These are phyloP conservation scores for Epichloe gansuensis DNA, from an alignment of 2,329 filamentous ascomycete species.

Conservation along the genomic window DNA sequence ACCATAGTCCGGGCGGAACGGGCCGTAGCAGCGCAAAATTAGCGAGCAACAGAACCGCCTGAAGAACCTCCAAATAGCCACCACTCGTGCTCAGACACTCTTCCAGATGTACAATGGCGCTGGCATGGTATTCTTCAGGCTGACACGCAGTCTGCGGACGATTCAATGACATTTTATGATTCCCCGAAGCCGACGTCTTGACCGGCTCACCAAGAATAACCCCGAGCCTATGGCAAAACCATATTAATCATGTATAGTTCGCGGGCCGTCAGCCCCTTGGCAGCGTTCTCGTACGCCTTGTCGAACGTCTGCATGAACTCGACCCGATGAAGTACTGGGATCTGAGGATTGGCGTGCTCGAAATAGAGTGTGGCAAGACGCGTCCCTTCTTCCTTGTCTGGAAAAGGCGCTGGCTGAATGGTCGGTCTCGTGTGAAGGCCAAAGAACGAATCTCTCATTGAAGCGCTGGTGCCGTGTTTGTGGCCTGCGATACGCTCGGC, in stretches of 20 bases:
- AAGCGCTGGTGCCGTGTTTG: slow-evolving; percentile 37
- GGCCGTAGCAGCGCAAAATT: slow-evolving; percentile 85
- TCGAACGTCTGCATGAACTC: slow-evolving; percentile 88
- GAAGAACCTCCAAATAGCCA: slow-evolving; percentile 84
- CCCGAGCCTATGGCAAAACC: slow-evolving; percentile 83
- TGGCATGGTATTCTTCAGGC: slow-evolving; percentile 92
- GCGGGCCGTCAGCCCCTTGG: slow-evolving; percentile 55
- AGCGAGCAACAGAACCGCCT: slow-evolving; percentile 82
- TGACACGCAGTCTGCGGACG: slow-evolving; percentile 41
- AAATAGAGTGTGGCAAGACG: slow-evolving; percentile 78
- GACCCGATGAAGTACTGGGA: slow-evolving; percentile 77
- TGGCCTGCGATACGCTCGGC: slow-evolving; percentile 15
- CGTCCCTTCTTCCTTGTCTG: slow-evolving; percentile 59
- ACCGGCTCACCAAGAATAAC: slow-evolving; percentile 67
- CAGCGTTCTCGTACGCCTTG: slow-evolving; percentile 59
- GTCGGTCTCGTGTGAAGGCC: slow-evolving; percentile 85
- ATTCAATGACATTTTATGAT: slow-evolving; percentile 19
- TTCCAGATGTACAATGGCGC: slow-evolving; percentile 84
- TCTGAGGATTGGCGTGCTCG: slow-evolving; percentile 91
- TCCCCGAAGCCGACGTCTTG: slow-evolving; percentile 31
- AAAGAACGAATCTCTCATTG: slow-evolving; percentile 93
- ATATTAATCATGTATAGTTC: slow-evolving; percentile 95
- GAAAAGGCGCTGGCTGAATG: slow-evolving; percentile 76
- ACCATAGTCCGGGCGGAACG: slow-evolving; percentile 85
- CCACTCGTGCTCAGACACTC: slow-evolving; percentile 73